Percentiles rank a stretch among this genome's conserved stretches.
These are phyloP conservation scores for Purpureocillium takamizusanense DNA, from an alignment of 2,329 filamentous ascomycete genomes.

Conservation along the genomic window DNA sequence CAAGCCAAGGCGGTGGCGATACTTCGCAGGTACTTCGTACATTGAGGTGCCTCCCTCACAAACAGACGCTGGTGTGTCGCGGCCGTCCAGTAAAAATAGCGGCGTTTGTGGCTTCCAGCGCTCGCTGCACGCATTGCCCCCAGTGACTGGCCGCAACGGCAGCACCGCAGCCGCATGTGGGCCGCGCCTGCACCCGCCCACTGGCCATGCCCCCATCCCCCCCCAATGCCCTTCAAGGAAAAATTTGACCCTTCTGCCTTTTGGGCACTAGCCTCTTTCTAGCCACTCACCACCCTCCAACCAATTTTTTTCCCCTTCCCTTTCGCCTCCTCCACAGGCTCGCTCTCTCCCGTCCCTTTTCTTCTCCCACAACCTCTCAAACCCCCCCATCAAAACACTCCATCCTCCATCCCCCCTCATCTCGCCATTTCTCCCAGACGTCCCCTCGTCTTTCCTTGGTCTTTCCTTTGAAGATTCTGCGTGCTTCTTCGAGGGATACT, in stretches of 20 bases:
- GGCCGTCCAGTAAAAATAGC: neutral
- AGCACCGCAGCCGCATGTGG: slow-evolving; percentile 1
- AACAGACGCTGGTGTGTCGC: too few species aligned
- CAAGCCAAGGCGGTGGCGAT: too few species aligned
- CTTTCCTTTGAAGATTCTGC: slow-evolving; percentile 38
- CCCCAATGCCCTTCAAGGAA: slow-evolving; percentile 4
- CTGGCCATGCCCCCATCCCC: neutral
- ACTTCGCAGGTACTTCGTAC: neutral
- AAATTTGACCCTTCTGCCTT: slow-evolving; percentile 8
- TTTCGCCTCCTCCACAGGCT: slow-evolving; percentile 12
- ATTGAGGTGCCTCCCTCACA: too few species aligned
- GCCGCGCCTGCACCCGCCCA: too few species aligned
- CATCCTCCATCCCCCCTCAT: slow-evolving; percentile 19
- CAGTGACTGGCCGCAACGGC: slow-evolving; percentile 1
- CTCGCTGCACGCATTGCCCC: neutral
- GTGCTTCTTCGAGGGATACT: slow-evolving; percentile 31
- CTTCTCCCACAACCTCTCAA: slow-evolving; percentile 22
- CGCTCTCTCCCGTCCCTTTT: slow-evolving; percentile 15
- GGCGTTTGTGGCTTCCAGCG: neutral
- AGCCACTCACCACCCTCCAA: slow-evolving; percentile 15
- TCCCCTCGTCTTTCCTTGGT: slow-evolving; percentile 29
- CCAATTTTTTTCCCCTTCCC: slow-evolving; percentile 24
- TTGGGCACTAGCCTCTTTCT: slow-evolving; percentile 21
- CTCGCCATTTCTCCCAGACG: slow-evolving; percentile 18
- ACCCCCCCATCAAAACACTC: slow-evolving; percentile 19